A percentile compares a stretch with the other conserved stretches of the same genome.
Evolutionary conservation across 441 rosid genomes (phyloP).

Genomic region (Capsella rubella): DNA sequence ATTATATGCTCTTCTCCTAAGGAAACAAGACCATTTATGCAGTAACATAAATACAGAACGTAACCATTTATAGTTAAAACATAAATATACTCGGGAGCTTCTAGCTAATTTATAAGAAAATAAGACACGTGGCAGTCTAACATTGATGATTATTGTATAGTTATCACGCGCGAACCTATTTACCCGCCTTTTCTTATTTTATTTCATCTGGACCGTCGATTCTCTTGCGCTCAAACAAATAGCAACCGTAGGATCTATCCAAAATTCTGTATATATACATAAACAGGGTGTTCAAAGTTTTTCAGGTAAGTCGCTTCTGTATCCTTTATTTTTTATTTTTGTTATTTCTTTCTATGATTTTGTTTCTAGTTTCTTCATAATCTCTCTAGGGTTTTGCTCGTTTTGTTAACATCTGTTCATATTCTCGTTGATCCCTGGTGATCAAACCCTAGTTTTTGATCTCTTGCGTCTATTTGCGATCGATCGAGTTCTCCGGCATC

Average conservation of each 20-base stretch:
- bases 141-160: background rate
- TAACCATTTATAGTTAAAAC: too few species aligned
- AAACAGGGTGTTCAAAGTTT: too few species aligned
- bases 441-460: background rate
- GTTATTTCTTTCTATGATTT: background rate
- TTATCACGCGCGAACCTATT: slow-evolving; percentile 10
- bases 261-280: background rate
- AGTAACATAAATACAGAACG: too few species aligned
- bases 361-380: background rate
- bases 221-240: background rate
- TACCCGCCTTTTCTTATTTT: slow-evolving; percentile 10
- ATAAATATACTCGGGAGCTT: too few species aligned
- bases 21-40: slow-evolving; percentile 45
- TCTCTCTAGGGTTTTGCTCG: slow-evolving; percentile 13
- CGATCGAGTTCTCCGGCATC: background rate
- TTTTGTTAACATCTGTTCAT: background rate
- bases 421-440: background rate
- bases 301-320: background rate
- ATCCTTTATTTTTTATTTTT: background rate
- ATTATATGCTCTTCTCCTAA: slow-evolving; percentile 45
- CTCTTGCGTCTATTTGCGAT: background rate
- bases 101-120: background rate
- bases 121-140: background rate
- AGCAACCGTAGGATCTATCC: slow-evolving; percentile 14
- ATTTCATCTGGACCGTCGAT: slow-evolving; percentile 17